phyloP scores from a whole-genome alignment of 768 basidiomycete genomes.

The Mycena haematopus region DNA sequence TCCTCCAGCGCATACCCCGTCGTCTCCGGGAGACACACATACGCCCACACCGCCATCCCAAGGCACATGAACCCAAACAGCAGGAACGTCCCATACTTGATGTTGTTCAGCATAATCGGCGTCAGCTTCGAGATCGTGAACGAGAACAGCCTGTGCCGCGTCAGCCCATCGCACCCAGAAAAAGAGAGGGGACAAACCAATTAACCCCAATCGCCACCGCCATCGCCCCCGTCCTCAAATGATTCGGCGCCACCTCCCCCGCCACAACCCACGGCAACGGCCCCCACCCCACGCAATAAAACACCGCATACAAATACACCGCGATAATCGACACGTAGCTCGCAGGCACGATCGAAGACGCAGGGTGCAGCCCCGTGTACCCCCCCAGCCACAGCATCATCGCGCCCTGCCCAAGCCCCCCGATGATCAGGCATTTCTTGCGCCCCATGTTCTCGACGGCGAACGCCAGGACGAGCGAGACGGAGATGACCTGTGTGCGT shows the following conservation, averaged over 20 bases:
- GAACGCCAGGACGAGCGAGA: constrained; percentile 48
- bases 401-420: constrained; percentile 54
- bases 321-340: constrained; percentile 53
- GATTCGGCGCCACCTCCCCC: constrained; percentile 51
- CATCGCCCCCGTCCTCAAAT: constrained; percentile 47
- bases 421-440: constrained; percentile 55
- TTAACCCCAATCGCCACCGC: constrained; percentile 49
- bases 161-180: neutral
- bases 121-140: constrained; percentile 54
- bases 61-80: constrained; percentile 50
- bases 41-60: constrained; percentile 50
- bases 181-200: constrained; percentile 32
- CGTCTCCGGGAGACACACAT: constrained; percentile 54
- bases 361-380: constrained; percentile 46
- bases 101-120: constrained; percentile 41
- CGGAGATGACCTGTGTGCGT: constrained; percentile 45
- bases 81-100: constrained; percentile 50
- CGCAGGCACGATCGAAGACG: constrained; percentile 38
- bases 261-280: constrained; percentile 50
- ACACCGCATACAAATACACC: constrained; percentile 55
- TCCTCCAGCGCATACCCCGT: constrained; percentile 54
- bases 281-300: constrained; percentile 52
- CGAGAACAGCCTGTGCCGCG: constrained; percentile 43
- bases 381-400: constrained; percentile 56
- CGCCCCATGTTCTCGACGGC: constrained; percentile 57